These are phyloP conservation scores for Leptosphaerulina australis DNA, from an alignment of 2,329 filamentous ascomycete genomes.

Conservation along the genomic window DNA sequence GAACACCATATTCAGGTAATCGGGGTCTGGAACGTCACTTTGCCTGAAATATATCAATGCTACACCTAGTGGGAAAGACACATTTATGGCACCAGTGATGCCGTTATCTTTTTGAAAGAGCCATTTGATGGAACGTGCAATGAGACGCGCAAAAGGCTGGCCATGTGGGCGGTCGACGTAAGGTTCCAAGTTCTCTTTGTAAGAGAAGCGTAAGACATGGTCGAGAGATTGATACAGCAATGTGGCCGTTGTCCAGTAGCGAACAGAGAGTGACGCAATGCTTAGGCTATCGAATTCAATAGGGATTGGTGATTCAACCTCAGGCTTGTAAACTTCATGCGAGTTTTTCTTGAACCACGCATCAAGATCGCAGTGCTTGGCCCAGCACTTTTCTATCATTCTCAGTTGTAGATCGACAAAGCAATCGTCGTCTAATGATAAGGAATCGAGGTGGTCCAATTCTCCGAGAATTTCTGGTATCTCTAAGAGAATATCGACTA, in stretches of 20 bases:
- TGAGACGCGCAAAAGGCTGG: slow-evolving; percentile 32
- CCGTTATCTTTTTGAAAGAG: slow-evolving; percentile 34
- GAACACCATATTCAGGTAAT: slow-evolving; percentile 23
- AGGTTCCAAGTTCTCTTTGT: slow-evolving; percentile 7
- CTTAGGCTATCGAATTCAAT: slow-evolving; percentile 26
- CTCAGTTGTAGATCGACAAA: slow-evolving; percentile 13
- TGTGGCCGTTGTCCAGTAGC: slow-evolving; percentile 35
- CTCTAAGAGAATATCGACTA: slow-evolving; percentile 43
- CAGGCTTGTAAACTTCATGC: slow-evolving; percentile 21
- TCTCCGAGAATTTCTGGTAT: slow-evolving; percentile 42
- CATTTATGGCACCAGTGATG: slow-evolving; percentile 24
- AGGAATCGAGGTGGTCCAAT: slow-evolving; percentile 29
- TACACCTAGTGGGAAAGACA: slow-evolving; percentile 32
- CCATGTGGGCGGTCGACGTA: slow-evolving; percentile 28
- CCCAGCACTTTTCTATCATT: slow-evolving; percentile 26
- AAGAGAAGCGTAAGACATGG: slow-evolving; percentile 16
- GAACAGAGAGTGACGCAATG: slow-evolving; percentile 26
- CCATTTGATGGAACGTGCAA: slow-evolving; percentile 30
- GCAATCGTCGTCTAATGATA: background rate
- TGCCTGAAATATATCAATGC: slow-evolving; percentile 28
- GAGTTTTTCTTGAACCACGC: slow-evolving; percentile 25
- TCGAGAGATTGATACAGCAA: slow-evolving; percentile 32
- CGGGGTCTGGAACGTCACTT: slow-evolving; percentile 19
- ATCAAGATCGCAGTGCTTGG: slow-evolving; percentile 27
- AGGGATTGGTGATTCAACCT: slow-evolving; percentile 12